phyloP scores from a whole-genome alignment of 2,329 filamentous ascomycete genomes.

The Aspergillus hortae region DNA sequence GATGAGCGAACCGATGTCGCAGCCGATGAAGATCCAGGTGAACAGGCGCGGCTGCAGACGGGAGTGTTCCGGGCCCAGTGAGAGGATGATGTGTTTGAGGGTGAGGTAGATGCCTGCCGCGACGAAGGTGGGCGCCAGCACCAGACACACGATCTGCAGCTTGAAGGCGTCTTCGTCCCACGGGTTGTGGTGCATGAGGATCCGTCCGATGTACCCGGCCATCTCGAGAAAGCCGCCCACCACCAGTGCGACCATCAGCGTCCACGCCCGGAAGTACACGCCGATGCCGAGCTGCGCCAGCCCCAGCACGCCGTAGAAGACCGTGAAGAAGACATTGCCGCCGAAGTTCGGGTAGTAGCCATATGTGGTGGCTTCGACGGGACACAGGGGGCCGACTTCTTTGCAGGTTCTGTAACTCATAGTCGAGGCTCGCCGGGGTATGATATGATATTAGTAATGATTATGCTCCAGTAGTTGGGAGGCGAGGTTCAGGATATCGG shows the following conservation, averaged over 20 bases:
- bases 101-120: constrained; percentile 55
- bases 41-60: constrained; percentile 49
- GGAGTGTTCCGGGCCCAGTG: constrained; percentile 50
- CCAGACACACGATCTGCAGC: constrained; percentile 53
- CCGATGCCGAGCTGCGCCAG: constrained; percentile 49
- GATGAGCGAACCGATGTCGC: constrained; percentile 57
- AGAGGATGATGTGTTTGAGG: constrained; percentile 55
- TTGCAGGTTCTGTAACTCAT: constrained; percentile 27
- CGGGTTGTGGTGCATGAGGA: constrained; percentile 53
- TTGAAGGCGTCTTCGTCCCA: constrained; percentile 50
- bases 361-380: constrained; percentile 48
- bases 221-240: constrained; percentile 50
- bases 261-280: constrained; percentile 53
- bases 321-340: constrained; percentile 52
- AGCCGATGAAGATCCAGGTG: constrained; percentile 59
- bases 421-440: not conserved
- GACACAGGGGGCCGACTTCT: constrained; percentile 38
- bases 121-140: constrained; percentile 55
- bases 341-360: constrained; percentile 52
- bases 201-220: constrained; percentile 54
- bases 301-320: constrained; percentile 49
- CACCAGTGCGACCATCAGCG: constrained; percentile 50
- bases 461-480: not conserved
- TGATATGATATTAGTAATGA: not conserved
- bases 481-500: not conserved